Evolutionary conservation across 1,139 yeast species (phyloP), one percentile per base, ranked within the genome.

Genomic region (Geotrichum reessii): DNA sequence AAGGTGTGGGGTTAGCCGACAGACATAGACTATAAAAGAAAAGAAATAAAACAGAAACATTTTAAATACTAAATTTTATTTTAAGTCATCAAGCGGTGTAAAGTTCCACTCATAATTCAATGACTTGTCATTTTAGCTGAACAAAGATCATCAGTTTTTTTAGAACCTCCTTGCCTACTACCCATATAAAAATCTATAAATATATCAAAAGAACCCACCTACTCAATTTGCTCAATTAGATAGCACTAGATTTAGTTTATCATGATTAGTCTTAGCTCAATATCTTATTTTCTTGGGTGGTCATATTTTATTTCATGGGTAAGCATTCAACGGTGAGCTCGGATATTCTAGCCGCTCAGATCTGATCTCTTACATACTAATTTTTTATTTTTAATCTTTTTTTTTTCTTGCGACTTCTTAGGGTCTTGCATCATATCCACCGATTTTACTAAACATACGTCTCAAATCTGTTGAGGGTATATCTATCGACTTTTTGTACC

Each of bases 341-440:
- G 22, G 19, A 33, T 40, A 25, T 2, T 51, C 22, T 52, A 6
- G 12, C 44, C 31, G 47, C 44, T 22, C 40, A 22, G 21, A 1
- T 19, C 3, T 46, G 11, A 44, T 24, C 27, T 33, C 46, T 25
- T 19, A 5, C 52, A 6, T 24, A 44, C 8, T 12, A 27, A 21
- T 28, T 25, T 40, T 48, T 47, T n/a, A 6, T 19, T 24, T 17
- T 21, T 53, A 66, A 40, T 65, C 67, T 67, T 61, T 61, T 52
- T 67, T 62, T 53, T 67, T 64, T 28, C 8, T 11, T 14, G 28
- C n/a, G 24, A 19, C 62, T 8, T 61, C 66, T 53, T 67, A 76
- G 82, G 74, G 80, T 55, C 62, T 77, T 4, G 76, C 81, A 17
- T 73, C 77, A 53, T 79, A 79, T 62, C 82, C 82, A 3, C 76